Evolutionary conservation across 495 filamentous ascomycete genomes (phyloP), one percentile per base, ranked within the genome.

Genomic region (Rhypophila decipiens): DNA sequence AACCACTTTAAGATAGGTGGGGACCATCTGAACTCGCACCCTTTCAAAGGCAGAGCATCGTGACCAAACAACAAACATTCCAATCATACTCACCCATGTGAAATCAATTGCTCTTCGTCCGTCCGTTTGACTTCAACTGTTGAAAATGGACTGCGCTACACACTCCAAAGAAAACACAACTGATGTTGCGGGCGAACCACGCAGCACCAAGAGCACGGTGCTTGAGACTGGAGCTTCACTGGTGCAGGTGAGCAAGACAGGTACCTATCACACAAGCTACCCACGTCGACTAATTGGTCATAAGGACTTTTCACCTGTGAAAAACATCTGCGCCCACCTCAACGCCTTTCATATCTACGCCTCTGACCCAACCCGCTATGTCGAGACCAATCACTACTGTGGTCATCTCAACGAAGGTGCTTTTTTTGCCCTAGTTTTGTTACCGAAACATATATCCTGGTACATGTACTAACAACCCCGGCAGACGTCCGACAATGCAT

Each of bases 361-460:
- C 29, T 73, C 76, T 12, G 86, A 89, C 38, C 80, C 80, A 0
- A 72, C 68, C 0, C 77, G 85, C 19, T 72, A 68, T 49, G 79
- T 95, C 21, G 87, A 93, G 57, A 71, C 86, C 2, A 88, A 90
- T 60, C 89, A 95, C 61, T 95, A 93, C 68, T 95, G 88, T 60
- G 71, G 81, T 10, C 87, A 90, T 56, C 50, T 94, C 8, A 88
- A 83, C 47, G 80, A 87, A 63, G 45, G 44, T 15, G 31, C 12
- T 34, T 39, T n/a, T n/a, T n/a, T n/a, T n/a, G n/a, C n/a, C n/a
- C n/a, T n/a, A n/a, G n/a, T n/a, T n/a, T n/a, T n/a, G n/a, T n/a
- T n/a, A n/a, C n/a, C n/a, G n/a, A n/a, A n/a, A n/a, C n/a, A n/a
- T n/a, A n/a, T n/a, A n/a, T n/a, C n/a, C n/a, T n/a, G n/a, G n/a